phyloP scores from a whole-genome alignment of 768 basidiomycete genomes.

The Boletus eberwhitei region DNA sequence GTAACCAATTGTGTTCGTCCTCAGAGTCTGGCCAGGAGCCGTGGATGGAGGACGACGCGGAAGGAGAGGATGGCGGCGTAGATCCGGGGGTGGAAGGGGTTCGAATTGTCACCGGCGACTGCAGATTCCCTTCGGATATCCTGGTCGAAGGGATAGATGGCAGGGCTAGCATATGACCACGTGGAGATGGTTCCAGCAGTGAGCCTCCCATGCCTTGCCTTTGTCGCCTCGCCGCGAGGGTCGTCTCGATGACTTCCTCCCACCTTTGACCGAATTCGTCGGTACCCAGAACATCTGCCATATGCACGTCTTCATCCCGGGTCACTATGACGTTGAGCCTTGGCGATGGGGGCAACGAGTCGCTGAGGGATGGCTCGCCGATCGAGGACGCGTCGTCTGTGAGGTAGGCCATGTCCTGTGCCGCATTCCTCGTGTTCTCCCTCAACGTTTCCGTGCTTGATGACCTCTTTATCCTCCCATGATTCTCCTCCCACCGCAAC shows the following conservation, averaged over 20 bases:
- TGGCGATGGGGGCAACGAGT: constrained; percentile 25
- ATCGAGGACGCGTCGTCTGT: constrained; percentile 17
- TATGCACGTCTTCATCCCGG: constrained; percentile 10
- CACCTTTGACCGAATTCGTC: constrained; percentile 3
- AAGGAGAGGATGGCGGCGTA: constrained; percentile 14
- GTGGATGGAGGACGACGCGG: constrained; percentile 7
- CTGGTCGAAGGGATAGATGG: constrained; percentile 29
- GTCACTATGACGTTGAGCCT: constrained; percentile 8
- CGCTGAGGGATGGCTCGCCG: constrained; percentile 13
- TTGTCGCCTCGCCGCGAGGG: constrained; percentile 2
- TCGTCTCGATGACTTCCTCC: constrained; percentile 15
- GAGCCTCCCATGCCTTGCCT: not conserved
- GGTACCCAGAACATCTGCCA: constrained; percentile 2
- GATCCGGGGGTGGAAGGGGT: constrained; percentile 13
- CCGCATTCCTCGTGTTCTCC: not conserved
- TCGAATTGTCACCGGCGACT: constrained; percentile 28
- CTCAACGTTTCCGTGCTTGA: constrained; percentile 45
- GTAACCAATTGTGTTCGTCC: constrained; percentile 10
- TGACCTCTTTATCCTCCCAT: constrained; percentile 29
- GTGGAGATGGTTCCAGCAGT: constrained; percentile 1
- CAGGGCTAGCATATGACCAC: constrained; percentile 11
- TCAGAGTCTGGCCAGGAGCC: constrained; percentile 10
- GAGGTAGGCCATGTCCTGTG: constrained; percentile 12
- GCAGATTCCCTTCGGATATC: constrained; percentile 14
- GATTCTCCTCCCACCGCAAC: constrained; percentile 47